Conservation (phyloP, 805 yeast genomes). For the Kodamaea hsintzibuensis region DNA sequence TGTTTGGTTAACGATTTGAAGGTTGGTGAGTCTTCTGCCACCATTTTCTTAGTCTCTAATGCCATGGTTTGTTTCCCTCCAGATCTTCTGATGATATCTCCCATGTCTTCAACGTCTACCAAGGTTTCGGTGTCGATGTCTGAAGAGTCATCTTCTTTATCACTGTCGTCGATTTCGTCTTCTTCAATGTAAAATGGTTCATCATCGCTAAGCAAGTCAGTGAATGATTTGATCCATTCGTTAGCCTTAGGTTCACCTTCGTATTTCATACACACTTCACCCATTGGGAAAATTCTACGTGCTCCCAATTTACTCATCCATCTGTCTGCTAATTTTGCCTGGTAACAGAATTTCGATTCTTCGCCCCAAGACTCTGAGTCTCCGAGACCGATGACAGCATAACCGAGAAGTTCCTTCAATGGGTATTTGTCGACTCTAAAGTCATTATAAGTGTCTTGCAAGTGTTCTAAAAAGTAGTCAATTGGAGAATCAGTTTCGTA, state of each 20-base stretch:
- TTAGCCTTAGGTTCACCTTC: conserved; percentile 58
- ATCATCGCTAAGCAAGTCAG: conserved; percentile 63
- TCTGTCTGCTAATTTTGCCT: conserved; percentile 72
- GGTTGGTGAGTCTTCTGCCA: conserved; percentile 85
- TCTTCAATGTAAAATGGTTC: conserved; percentile 62
- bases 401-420: conserved; percentile 66
- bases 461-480: conserved; percentile 79
- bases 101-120: conserved; percentile 90
- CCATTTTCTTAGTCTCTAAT: conserved; percentile 68
- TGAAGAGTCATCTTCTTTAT: conserved; percentile 40
- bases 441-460: conserved; percentile 79
- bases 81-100: conserved; percentile 51
- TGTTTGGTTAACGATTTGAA: conserved; percentile 86
- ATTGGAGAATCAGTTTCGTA: conserved; percentile 92
- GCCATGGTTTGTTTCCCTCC: conserved; percentile 17
- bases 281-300: conserved; percentile 78
- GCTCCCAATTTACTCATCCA: conserved; percentile 84
- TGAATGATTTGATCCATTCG: conserved; percentile 67
- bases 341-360: conserved; percentile 71
- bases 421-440: conserved; percentile 86
- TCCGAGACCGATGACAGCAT: conserved; percentile 84
- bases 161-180: conserved; percentile 57
- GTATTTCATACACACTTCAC: conserved; percentile 77
- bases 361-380: conserved; percentile 84
- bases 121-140: conserved; percentile 43